A percentile compares a stretch with the other conserved stretches of the same genome.
phyloP scores from a whole-genome alignment of 202 grass and related monocot genomes.

The Setaria italica region DNA sequence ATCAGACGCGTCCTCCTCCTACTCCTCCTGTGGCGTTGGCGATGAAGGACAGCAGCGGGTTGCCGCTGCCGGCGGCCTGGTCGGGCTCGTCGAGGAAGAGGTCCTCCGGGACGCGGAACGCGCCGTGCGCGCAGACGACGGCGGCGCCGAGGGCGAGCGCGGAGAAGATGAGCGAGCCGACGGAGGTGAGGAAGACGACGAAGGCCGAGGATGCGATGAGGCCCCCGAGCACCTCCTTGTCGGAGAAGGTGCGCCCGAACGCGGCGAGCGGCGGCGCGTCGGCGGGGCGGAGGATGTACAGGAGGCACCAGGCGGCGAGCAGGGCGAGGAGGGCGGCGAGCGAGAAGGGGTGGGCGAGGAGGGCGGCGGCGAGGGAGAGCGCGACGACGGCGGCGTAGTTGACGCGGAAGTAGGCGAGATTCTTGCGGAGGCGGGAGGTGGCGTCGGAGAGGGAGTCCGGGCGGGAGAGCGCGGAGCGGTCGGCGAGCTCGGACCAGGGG shows the following conservation, averaged over 20 bases:
- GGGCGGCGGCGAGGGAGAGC: constrained; percentile 43
- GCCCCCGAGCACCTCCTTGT: constrained; percentile 53
- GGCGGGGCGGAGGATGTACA: constrained; percentile 70
- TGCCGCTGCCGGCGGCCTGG: constrained; percentile 2
- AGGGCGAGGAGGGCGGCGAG: constrained; percentile 56
- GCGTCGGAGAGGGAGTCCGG: constrained; percentile 53
- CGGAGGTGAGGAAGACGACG: constrained; percentile 64
- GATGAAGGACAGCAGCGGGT: constrained; percentile 39
- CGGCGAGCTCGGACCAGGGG: constrained; percentile 53
- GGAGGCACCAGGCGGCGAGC: constrained; percentile 61
- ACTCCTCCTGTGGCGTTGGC: constrained; percentile 22
- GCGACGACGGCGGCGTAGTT: constrained; percentile 61
- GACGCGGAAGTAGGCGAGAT: constrained; percentile 70
- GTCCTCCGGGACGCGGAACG: constrained; percentile 57
- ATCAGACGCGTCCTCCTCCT: constrained; percentile 32
- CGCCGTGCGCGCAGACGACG: constrained; percentile 52
- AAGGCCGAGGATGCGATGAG: constrained; percentile 48
- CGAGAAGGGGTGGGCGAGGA: constrained; percentile 56
- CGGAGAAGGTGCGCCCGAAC: constrained; percentile 57
- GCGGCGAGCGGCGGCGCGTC: constrained; percentile 50
- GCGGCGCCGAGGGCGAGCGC: constrained; percentile 51
- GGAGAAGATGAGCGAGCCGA: constrained; percentile 63
- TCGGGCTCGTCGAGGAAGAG: constrained; percentile 58
- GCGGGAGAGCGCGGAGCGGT: constrained; percentile 52
- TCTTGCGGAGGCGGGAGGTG: constrained; percentile 62